Conservation (phyloP, 139 green algal species). For the Chlorella sp. region DNA sequence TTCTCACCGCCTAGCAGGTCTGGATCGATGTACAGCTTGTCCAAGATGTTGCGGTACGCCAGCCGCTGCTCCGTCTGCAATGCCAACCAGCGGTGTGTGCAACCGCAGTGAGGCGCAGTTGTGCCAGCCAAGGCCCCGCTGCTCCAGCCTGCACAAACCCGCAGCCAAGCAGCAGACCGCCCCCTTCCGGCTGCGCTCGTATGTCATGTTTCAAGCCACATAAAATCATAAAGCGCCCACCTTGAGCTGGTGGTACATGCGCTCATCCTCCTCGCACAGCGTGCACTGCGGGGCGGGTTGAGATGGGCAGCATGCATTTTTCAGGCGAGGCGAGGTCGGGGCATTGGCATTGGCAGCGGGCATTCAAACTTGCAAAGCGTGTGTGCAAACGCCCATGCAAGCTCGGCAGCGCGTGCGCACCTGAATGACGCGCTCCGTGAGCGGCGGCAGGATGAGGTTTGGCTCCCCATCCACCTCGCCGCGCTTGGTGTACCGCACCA, state of each 20-base stretch:
- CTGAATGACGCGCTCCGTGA: conserved; percentile 1
- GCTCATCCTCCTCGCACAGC: conserved; percentile 13
- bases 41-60: background rate
- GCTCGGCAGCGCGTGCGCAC: too few relatives aligned
- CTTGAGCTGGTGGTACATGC: background rate
- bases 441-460: conserved; percentile 29
- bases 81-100: background rate
- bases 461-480: conserved; percentile 30
- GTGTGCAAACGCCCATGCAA: background rate
- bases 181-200: too few relatives aligned
- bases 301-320: too few relatives aligned
- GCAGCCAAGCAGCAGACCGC: too few relatives aligned
- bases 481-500: conserved; percentile 49
- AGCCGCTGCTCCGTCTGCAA: background rate
- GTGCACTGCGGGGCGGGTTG: background rate
- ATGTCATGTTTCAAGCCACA: too few relatives aligned
- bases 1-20: background rate
- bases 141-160: background rate
- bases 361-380: background rate
- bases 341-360: background rate
- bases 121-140: too few relatives aligned
- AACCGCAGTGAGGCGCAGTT: too few relatives aligned
- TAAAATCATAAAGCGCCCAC: background rate
- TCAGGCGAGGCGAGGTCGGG: too few relatives aligned
- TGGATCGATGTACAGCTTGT: background rate